A percentile compares a stretch with the other conserved stretches of the same genome.
These are phyloP conservation scores for Fistulinella cinereoalba DNA, from an alignment of 1,284 basidiomycete genomes.

Conservation along the genomic window DNA sequence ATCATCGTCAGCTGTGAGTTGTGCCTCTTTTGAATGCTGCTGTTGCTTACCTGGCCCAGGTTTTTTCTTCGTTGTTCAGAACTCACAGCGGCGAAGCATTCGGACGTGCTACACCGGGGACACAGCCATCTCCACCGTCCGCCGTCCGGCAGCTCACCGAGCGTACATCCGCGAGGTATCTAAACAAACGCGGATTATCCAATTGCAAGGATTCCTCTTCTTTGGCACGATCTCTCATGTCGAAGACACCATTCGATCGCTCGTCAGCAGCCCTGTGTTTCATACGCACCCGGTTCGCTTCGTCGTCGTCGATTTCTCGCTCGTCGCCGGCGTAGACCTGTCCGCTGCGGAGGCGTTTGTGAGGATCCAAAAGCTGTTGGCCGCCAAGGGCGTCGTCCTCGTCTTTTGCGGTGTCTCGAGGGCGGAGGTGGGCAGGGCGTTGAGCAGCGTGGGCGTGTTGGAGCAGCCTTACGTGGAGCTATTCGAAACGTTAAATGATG, in stretches of 20 bases:
- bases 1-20: slow-evolving; percentile 84
- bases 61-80: slow-evolving; percentile 96
- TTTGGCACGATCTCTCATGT: slow-evolving; percentile 93
- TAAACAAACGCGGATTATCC: slow-evolving; percentile 86
- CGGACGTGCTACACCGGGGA: slow-evolving; percentile 78
- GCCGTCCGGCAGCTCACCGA: slow-evolving; percentile 84
- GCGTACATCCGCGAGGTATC: slow-evolving; percentile 90
- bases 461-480: slow-evolving; percentile 77
- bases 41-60: slow-evolving; percentile 40
- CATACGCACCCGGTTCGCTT: slow-evolving; percentile 83
- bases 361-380: slow-evolving; percentile 81
- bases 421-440: slow-evolving; percentile 64
- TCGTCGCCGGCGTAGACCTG: slow-evolving; percentile 91
- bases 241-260: slow-evolving; percentile 74
- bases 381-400: slow-evolving; percentile 74
- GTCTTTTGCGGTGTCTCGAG: slow-evolving; percentile 84
- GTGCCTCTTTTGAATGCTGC: not conserved
- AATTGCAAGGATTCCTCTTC: slow-evolving; percentile 92
- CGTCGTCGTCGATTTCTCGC: slow-evolving; percentile 81
- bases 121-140: slow-evolving; percentile 85
- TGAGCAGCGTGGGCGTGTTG: slow-evolving; percentile 76
- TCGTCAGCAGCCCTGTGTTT: slow-evolving; percentile 78
- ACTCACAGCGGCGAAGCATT: slow-evolving; percentile 81
- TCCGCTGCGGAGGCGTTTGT: slow-evolving; percentile 95
- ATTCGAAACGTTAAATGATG: slow-evolving; percentile 84